phyloP scores from a whole-genome alignment of 164 flowering plant species.

The Piper betle region DNA sequence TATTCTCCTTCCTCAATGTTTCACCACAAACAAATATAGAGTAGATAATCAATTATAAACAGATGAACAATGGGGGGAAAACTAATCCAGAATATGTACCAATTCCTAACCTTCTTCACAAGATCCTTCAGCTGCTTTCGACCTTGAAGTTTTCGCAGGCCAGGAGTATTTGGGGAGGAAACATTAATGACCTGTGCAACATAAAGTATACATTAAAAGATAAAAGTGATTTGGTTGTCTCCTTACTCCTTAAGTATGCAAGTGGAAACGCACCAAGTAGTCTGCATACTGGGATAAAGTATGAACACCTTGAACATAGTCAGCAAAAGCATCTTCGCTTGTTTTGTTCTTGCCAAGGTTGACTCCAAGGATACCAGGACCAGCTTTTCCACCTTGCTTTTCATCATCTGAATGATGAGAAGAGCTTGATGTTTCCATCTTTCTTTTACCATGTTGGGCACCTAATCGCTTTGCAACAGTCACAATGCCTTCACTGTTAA shows the following conservation, averaged over 20 bases:
- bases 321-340: slow-evolving; percentile 94
- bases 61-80: background rate
- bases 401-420: slow-evolving; percentile 45
- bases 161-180: slow-evolving; percentile 98
- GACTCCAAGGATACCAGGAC: slow-evolving; percentile 97
- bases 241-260: slow-evolving; percentile 1
- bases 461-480: slow-evolving; percentile 90
- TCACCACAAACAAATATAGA: background rate
- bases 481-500: slow-evolving; percentile 93
- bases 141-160: slow-evolving; percentile 93
- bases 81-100: background rate
- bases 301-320: slow-evolving; percentile 97
- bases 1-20: background rate
- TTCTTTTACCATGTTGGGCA: slow-evolving; percentile 97
- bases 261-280: slow-evolving; percentile 59
- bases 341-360: slow-evolving; percentile 95
- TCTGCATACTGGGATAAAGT: slow-evolving; percentile 94
- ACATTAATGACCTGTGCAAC: slow-evolving; percentile 72
- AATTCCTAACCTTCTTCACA: slow-evolving; percentile 60
- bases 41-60: background rate
- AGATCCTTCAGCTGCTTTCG: slow-evolving; percentile 93
- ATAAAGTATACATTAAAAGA: background rate
- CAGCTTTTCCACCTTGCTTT: slow-evolving; percentile 88
- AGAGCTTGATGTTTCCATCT: slow-evolving; percentile 65
- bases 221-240: background rate